phyloP scores from a whole-genome alignment of 2,329 filamentous ascomycete species.

The Claviceps purpurea region DNA sequence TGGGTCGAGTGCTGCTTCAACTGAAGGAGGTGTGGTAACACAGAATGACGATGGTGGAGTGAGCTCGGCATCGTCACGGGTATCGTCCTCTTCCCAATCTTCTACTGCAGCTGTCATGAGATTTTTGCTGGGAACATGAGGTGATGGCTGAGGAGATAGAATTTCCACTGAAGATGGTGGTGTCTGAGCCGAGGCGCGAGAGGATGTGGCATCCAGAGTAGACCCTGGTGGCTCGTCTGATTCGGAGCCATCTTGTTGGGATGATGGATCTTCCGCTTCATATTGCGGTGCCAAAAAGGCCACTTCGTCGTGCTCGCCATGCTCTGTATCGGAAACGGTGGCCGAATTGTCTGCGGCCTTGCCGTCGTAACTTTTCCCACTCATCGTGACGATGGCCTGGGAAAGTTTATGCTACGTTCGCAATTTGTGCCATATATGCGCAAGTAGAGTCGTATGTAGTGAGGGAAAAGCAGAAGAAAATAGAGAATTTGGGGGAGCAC shows the following conservation, averaged over 20 bases:
- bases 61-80: not conserved
- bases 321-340: not conserved
- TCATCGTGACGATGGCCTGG: not conserved
- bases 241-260: not conserved
- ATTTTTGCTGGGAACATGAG: not conserved
- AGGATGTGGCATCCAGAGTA: not conserved
- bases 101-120: slow-evolving; percentile 5
- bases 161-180: not conserved
- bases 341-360: not conserved
- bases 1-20: not conserved
- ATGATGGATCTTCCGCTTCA: not conserved
- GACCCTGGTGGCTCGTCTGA: not conserved
- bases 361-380: not conserved
- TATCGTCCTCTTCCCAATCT: slow-evolving; percentile 5
- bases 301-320: not conserved
- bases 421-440: not conserved
- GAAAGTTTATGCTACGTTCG: not conserved
- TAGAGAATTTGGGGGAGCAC: not conserved
- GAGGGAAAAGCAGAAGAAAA: not conserved
- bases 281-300: not conserved
- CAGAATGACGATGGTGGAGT: slow-evolving; percentile 3
- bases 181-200: not conserved
- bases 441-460: not conserved
- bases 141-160: slow-evolving; percentile 2
- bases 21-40: slow-evolving; percentile 1